phyloP scores from a whole-genome alignment of 768 basidiomycete species.

The Cystofilobasidium bisporidii region DNA sequence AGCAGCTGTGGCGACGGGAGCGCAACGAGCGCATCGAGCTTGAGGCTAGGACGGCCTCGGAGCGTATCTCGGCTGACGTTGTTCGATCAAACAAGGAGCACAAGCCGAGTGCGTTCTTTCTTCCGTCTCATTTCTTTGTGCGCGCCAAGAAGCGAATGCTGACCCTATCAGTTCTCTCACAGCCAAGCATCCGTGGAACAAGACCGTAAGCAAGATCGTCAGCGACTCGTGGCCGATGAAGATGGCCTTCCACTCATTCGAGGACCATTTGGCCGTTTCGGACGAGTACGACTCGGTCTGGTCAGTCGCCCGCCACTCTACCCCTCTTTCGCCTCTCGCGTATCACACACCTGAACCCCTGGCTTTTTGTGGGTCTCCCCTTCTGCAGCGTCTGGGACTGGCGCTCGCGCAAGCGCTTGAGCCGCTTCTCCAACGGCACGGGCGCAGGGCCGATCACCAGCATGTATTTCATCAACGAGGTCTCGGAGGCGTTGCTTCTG shows the following conservation, averaged over 20 bases:
- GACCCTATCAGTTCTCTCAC: not conserved
- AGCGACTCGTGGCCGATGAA: constrained; percentile 47
- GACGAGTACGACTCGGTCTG: constrained; percentile 79
- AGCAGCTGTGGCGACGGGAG: constrained; percentile 86
- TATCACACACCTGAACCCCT: too few relatives aligned
- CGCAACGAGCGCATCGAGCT: constrained; percentile 71
- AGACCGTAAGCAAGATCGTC: constrained; percentile 38
- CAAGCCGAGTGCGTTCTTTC: constrained; percentile 56
- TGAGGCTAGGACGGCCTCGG: constrained; percentile 38
- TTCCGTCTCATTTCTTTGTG: not conserved
- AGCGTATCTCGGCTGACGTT: constrained; percentile 18
- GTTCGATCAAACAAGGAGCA: constrained; percentile 50
- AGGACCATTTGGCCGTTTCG: constrained; percentile 73
- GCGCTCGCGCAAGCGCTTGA: constrained; percentile 66
- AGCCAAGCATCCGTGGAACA: constrained; percentile 41
- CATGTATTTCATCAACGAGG: constrained; percentile 87
- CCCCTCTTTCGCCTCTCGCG: not conserved
- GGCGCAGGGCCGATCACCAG: constrained; percentile 73
- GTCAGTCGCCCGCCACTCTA: constrained; percentile 44
- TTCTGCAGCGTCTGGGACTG: constrained; percentile 80
- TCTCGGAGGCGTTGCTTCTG: constrained; percentile 79
- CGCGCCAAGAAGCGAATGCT: constrained; percentile 38
- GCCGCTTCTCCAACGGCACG: constrained; percentile 82
- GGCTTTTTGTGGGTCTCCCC: not conserved
- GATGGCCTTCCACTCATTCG: constrained; percentile 84